Base-by-base conservation (phyloP, 169 alveolate genomes). In the Eimeria zaria region DNA sequence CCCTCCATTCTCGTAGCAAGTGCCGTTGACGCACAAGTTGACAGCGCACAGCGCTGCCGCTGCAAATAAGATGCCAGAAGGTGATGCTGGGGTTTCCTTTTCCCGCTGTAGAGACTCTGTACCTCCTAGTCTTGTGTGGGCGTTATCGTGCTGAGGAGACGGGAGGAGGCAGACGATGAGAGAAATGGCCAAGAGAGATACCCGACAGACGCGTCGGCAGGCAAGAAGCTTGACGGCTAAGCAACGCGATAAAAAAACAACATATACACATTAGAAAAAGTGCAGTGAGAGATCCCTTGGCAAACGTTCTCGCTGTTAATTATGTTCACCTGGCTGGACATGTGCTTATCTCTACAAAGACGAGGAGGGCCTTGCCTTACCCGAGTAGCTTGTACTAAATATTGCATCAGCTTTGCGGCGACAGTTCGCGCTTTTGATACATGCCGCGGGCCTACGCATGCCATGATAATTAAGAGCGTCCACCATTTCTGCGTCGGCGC, bases 1-100 rank as follows among this genome's bases (percentile, higher is more conserved):
- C 46, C 96, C 96, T 20, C 91, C 91, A 60, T 81, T 46, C 36
- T 81, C 93, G 89, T 64, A 94, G 55, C 96, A 94, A 16, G 94
- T 94, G 30, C 96, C 96, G 80, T 94, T 94, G 46, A 64, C 84
- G 71, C 96, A 94, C 36, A 67, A 51, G 58, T 87, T 87, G 51
- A 30, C 83, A n/a, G 94, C n/a, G 94, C 94, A 87, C 33, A 87
- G 94, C 33, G 83, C 80, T 14, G 94, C 94, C 27, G 67, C 78
- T 30, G 94, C 94, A 51, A 87, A 64, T 22, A 64, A 39, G 22
- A 27, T 53, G 8, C 94, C 94, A 48, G 22, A 87, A 20, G 27
- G 69, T 39, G 44, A 22, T 7, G 83, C 83, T 87, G 30, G 33
- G 24, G 46, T 41, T n/a, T 46, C 94, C 27, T 87, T 46, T 1